A percentile compares a stretch with the other conserved stretches of the same genome.
phyloP scores from a whole-genome alignment of 768 basidiomycete genomes.

The Tricholoma saponaceum region DNA sequence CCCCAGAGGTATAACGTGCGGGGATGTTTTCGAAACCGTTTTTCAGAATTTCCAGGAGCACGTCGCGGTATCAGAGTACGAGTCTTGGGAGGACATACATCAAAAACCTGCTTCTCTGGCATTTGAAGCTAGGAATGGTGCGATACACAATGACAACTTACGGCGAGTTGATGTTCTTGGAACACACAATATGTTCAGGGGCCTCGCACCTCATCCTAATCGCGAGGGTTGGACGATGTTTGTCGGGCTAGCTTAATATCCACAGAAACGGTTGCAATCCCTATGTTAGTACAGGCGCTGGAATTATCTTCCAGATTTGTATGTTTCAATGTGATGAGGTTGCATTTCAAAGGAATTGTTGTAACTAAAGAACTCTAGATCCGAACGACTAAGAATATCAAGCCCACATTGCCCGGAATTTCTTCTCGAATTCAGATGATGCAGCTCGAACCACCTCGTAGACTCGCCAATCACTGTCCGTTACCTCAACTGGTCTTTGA shows the following conservation, averaged over 20 bases:
- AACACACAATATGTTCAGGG: slow-evolving; percentile 44
- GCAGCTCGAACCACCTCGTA: slow-evolving; percentile 44
- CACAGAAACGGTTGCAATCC: not conserved
- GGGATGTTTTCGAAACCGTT: slow-evolving; percentile 48
- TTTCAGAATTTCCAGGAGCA: slow-evolving; percentile 38
- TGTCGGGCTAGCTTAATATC: slow-evolving; percentile 13
- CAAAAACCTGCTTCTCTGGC: slow-evolving; percentile 28
- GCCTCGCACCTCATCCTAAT: slow-evolving; percentile 46
- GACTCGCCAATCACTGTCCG: slow-evolving; percentile 50
- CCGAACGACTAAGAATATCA: not conserved
- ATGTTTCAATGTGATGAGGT: not conserved
- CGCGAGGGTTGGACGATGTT: slow-evolving; percentile 42
- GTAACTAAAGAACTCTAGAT: not conserved
- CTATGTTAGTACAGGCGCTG: not conserved
- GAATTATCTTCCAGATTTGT: not conserved
- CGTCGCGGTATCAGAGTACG: slow-evolving; percentile 31
- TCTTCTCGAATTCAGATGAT: slow-evolving; percentile 48
- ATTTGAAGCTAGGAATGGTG: slow-evolving; percentile 19
- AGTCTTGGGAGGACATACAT: slow-evolving; percentile 29
- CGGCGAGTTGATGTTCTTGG: slow-evolving; percentile 47
- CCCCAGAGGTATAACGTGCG: slow-evolving; percentile 40
- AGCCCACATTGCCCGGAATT: slow-evolving; percentile 67
- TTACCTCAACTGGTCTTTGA: slow-evolving; percentile 34
- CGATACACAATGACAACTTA: slow-evolving; percentile 20
- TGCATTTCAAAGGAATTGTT: no score